phyloP scores from a whole-genome alignment of 805 yeast genomes.

The Yamadazyma takamatsuzukensis region DNA sequence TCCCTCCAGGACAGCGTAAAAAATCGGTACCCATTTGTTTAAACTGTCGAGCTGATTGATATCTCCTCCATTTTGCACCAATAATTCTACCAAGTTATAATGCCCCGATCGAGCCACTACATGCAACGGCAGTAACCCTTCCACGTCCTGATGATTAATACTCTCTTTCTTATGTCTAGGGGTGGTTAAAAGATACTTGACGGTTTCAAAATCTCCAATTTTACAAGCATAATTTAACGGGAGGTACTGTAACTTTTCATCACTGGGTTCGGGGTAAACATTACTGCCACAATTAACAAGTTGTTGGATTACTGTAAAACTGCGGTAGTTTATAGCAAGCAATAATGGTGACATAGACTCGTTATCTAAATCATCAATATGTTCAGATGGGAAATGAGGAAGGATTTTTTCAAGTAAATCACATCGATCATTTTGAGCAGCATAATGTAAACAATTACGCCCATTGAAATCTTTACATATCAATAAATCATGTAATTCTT shows the following conservation, averaged over 20 bases:
- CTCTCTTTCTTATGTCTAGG: constrained; percentile 18
- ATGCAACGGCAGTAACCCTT: constrained; percentile 85
- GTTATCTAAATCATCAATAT: constrained; percentile 56
- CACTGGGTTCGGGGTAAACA: constrained; percentile 43
- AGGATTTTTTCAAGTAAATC: constrained; percentile 43
- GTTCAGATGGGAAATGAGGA: constrained; percentile 29
- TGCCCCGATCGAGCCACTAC: constrained; percentile 86
- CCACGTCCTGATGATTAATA: constrained; percentile 67
- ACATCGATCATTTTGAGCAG: constrained; percentile 54
- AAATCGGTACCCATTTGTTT: constrained; percentile 91
- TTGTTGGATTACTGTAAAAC: constrained; percentile 39
- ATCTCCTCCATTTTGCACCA: constrained; percentile 67
- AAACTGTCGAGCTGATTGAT: constrained; percentile 79
- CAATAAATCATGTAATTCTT: constrained; percentile 19
- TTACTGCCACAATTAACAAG: constrained; percentile 33
- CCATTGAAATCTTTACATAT: constrained; percentile 61
- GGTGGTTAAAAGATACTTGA: constrained; percentile 52
- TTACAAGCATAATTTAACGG: constrained; percentile 88
- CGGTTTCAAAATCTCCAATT: constrained; percentile 70
- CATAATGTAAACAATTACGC: constrained; percentile 83
- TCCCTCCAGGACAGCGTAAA: constrained; percentile 87
- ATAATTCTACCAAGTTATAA: constrained; percentile 58
- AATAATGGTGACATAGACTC: constrained; percentile 81
- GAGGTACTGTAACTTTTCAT: constrained; percentile 57
- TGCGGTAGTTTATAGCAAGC: constrained; percentile 69